Evolutionary conservation across 768 basidiomycete genomes (phyloP).

Genomic region (Agaricus sinodeliciosus): DNA sequence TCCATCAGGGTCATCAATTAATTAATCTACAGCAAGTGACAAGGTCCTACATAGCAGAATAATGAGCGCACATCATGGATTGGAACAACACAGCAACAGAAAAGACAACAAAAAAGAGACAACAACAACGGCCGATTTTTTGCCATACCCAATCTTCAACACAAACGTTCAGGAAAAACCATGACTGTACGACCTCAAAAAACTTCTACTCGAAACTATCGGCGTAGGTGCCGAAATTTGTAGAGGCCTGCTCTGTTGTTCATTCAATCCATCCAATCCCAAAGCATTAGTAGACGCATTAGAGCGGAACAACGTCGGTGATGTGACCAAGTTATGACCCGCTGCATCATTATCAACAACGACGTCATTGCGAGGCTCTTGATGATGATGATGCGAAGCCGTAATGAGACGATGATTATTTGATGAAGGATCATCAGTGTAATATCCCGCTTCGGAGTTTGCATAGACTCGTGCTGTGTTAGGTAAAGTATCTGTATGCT

Average conservation of each 20-base stretch:
- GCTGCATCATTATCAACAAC: neutral
- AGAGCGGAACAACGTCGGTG: slow-evolving; percentile 15
- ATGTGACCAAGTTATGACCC: neutral
- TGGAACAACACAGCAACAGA: no score
- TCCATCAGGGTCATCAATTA: no score
- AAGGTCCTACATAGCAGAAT: no score
- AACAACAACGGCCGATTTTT: no score
- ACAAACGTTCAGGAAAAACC: slow-evolving; percentile 12
- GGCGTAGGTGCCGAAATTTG: slow-evolving; percentile 29
- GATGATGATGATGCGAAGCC: neutral
- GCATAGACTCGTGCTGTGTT: slow-evolving; percentile 1
- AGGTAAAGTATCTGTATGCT: neutral
- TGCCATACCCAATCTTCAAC: neutral
- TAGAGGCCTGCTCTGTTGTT: slow-evolving; percentile 11
- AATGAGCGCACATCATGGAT: no score
- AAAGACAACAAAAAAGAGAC: no score
- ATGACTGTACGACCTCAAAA: slow-evolving; percentile 26
- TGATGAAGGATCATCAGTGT: slow-evolving; percentile 7
- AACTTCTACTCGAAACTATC: slow-evolving; percentile 19
- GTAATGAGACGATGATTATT: neutral
- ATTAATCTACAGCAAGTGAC: no score
- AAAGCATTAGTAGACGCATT: slow-evolving; percentile 23
- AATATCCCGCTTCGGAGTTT: slow-evolving; percentile 7
- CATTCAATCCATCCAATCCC: slow-evolving; percentile 15
- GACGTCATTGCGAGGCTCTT: neutral